Percentiles rank a stretch among this genome's conserved stretches.
Conservation (phyloP, 208 protist genomes). For the Leishmania arabica region DNA sequence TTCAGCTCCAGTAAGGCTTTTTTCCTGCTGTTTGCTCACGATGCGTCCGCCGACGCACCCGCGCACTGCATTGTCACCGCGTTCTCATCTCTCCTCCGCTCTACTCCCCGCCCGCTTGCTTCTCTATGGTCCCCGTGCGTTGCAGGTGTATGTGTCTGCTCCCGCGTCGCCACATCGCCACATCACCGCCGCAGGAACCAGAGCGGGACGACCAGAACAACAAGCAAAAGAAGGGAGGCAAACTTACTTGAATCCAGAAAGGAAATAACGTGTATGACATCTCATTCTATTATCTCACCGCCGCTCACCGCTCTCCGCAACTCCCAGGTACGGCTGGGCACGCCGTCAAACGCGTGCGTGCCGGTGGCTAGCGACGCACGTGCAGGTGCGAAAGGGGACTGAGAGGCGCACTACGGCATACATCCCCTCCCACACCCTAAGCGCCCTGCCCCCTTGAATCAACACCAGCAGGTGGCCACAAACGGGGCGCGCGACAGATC, state of each 20-base stretch:
- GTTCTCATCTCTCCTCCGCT: background rate
- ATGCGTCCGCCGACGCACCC: background rate
- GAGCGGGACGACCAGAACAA: background rate
- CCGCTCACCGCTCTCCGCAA: background rate
- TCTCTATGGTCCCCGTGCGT: background rate
- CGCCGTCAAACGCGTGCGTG: background rate
- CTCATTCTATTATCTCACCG: background rate
- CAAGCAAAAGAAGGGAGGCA: background rate
- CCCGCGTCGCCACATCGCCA: background rate
- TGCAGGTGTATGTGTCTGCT: background rate
- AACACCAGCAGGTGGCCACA: background rate
- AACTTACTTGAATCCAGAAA: background rate
- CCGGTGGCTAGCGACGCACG: background rate
- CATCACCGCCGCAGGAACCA: background rate
- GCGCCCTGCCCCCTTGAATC: background rate
- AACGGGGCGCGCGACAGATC: background rate
- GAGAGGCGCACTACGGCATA: background rate
- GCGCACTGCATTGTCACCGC: background rate
- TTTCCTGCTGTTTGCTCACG: background rate
- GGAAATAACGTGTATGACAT: background rate
- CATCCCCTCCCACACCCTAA: background rate
- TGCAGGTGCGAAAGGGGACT: background rate
- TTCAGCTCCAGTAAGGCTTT: too few species aligned
- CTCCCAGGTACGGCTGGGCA: background rate
- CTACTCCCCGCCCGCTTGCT: background rate